These are phyloP conservation scores for Aspergillus persii DNA, from an alignment of 2,329 filamentous ascomycete species.

Conservation along the genomic window DNA sequence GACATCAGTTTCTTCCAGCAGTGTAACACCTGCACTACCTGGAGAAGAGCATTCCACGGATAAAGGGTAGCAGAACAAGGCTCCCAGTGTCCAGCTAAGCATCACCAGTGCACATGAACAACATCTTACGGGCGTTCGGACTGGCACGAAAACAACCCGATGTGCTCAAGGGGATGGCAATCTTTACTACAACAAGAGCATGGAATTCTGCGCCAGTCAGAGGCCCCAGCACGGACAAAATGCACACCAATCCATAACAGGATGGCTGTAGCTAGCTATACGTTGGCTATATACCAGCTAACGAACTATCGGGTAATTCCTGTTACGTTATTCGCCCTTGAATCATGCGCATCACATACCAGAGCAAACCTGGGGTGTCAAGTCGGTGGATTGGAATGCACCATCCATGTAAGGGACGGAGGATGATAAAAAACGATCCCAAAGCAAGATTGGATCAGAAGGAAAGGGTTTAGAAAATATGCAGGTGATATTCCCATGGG, in stretches of 20 bases:
- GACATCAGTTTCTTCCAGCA: slow-evolving; percentile 17
- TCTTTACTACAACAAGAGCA: slow-evolving; percentile 2
- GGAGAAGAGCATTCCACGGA: slow-evolving; percentile 18
- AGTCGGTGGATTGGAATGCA: slow-evolving; percentile 14
- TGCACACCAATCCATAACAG: neutral
- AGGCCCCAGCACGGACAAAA: neutral
- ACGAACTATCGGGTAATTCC: neutral
- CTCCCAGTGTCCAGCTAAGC: neutral
- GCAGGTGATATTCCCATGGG: neutral
- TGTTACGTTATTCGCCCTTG: slow-evolving; percentile 4
- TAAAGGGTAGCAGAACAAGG: neutral
- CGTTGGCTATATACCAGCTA: neutral
- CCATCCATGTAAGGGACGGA: slow-evolving; percentile 15
- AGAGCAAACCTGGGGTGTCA: slow-evolving; percentile 14
- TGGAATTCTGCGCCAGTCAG: neutral
- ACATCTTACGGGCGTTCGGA: neutral
- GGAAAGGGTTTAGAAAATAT: slow-evolving; percentile 3
- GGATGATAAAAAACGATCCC: neutral
- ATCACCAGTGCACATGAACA: neutral
- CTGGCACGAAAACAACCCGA: neutral
- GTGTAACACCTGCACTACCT: slow-evolving; percentile 14
- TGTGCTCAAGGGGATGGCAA: neutral
- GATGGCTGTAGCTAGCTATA: neutral
- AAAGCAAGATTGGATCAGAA: neutral
- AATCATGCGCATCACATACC: slow-evolving; percentile 13